Percentiles rank a stretch among this genome's conserved stretches.
Evolutionary conservation across 1,284 basidiomycete species (phyloP).

Genomic region (Leccinum solheimii): DNA sequence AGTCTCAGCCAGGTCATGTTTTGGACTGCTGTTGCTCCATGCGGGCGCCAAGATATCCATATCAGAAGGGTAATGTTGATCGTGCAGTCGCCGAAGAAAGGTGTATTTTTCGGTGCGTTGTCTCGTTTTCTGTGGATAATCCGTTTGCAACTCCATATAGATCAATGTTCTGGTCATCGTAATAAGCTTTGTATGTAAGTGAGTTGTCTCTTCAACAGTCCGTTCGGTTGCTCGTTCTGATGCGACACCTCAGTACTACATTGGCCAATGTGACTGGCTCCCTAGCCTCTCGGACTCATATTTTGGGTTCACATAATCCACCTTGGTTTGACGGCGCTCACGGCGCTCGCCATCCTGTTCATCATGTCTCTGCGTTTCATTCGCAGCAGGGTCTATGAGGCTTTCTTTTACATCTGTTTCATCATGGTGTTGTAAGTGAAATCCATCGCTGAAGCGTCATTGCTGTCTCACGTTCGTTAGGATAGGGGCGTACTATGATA

Average conservation of each 20-base stretch:
- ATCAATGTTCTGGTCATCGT: not conserved
- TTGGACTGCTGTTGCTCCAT: slow-evolving; percentile 54
- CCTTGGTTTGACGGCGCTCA: slow-evolving; percentile 41
- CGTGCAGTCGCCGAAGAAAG: not conserved
- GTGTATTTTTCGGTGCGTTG: not conserved
- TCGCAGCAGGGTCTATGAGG: slow-evolving; percentile 47
- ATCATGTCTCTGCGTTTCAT: slow-evolving; percentile 46
- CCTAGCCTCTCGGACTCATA: slow-evolving; percentile 6
- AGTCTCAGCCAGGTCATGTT: slow-evolving; percentile 48
- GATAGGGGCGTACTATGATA: slow-evolving; percentile 44
- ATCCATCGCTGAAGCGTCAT: not conserved
- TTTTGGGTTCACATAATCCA: slow-evolving; percentile 35
- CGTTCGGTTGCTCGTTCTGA: not conserved
- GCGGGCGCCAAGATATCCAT: slow-evolving; percentile 40
- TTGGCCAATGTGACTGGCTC: slow-evolving; percentile 1
- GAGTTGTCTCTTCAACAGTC: not conserved
- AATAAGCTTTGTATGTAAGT: not conserved
- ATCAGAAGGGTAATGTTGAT: slow-evolving; percentile 9
- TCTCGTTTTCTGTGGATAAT: not conserved
- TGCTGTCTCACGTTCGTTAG: slow-evolving; percentile 27
- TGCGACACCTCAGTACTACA: not conserved
- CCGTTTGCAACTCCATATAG: not conserved
- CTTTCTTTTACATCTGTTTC: slow-evolving; percentile 48
- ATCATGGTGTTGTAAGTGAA: slow-evolving; percentile 41
- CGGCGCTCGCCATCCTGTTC: slow-evolving; percentile 40